Conservation (phyloP, 441 rosid species). For the Metrosideros polymorpha region DNA sequence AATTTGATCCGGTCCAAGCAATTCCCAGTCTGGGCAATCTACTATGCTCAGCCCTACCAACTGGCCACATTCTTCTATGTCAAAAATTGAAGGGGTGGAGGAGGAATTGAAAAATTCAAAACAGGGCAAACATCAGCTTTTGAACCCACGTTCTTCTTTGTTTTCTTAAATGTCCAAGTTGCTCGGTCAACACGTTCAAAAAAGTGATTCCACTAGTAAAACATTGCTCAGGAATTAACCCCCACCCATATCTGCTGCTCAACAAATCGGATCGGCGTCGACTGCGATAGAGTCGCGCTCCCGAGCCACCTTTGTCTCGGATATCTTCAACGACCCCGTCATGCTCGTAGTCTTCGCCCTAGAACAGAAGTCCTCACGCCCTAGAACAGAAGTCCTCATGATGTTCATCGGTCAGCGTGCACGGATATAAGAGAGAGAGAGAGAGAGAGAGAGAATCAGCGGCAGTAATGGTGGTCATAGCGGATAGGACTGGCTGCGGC, state of each 20-base stretch:
- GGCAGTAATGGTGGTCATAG: neutral
- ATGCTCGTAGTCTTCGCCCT: too few relatives aligned
- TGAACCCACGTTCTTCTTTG: neutral
- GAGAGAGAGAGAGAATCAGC: neutral
- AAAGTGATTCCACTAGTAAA: neutral
- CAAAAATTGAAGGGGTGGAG: neutral
- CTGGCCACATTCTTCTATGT: neutral
- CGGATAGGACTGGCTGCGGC: neutral
- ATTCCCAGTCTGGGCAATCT: too few relatives aligned
- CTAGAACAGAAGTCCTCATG: too few relatives aligned
- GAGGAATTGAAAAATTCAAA: neutral
- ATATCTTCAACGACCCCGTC: neutral
- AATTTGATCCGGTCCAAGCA: too few relatives aligned
- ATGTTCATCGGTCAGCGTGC: too few relatives aligned
- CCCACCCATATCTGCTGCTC: neutral
- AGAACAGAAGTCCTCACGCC: too few relatives aligned
- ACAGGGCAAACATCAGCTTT: neutral
- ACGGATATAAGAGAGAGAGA: neutral
- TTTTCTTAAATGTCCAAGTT: neutral
- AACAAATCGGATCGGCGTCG: neutral
- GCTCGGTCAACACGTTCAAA: neutral
- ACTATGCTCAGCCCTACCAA: too few relatives aligned
- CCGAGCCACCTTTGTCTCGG: neutral
- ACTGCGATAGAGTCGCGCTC: neutral
- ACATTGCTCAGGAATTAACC: neutral